Evolutionary conservation across 148 eudicot species (phyloP), one percentile per base, ranked within the genome.

Genomic region (Rhododendron williamsianum): DNA sequence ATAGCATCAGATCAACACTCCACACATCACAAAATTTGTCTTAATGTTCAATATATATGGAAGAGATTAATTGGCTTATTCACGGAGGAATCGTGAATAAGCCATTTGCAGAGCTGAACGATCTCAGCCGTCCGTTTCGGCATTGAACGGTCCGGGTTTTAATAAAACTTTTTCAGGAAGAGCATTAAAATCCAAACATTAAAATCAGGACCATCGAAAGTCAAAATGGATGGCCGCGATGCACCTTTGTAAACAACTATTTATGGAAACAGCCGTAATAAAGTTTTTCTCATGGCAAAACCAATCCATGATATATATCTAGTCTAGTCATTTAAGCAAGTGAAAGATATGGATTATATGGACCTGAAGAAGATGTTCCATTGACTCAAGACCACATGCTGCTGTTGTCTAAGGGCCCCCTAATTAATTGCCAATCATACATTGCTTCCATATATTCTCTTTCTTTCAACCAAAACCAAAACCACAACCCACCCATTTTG

Each of bases 401-500:
- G 36, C 52, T 25, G 36, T 2, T 65, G 12, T 82, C 74, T 9
- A 82, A 65, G 30, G 72, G 3, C 65, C 82, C 71, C 82, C 48
- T 25, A 5, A 41, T 38, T 25, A 5, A 41, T 38, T 6, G 0
- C 48, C 48, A 45, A 11, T 16, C 38, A 13, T 58, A 33, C 38
- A 4, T 54, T 81, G 48, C 49, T 58, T 21, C 12, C 8, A 8
- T 35, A 16, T 27, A 49, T 51, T 52, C 67, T 48, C 27, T 56
- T 11, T 36, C 54, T 19, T 4, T 35, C 1, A 13, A 71, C 38
- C 7, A 30, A 54, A 27, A 65, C 84, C 84, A 82, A 54, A 27
- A 65, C 84, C 84, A 82, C 84, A 82, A 25, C 84, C 27, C 74
- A 41, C 54, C 33, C 30, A 15, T 1, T n/a, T 2, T 58, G 54